These are phyloP conservation scores for Cyclotella baltica DNA, from an alignment of 108 stramenopile species.

Conservation along the genomic window DNA sequence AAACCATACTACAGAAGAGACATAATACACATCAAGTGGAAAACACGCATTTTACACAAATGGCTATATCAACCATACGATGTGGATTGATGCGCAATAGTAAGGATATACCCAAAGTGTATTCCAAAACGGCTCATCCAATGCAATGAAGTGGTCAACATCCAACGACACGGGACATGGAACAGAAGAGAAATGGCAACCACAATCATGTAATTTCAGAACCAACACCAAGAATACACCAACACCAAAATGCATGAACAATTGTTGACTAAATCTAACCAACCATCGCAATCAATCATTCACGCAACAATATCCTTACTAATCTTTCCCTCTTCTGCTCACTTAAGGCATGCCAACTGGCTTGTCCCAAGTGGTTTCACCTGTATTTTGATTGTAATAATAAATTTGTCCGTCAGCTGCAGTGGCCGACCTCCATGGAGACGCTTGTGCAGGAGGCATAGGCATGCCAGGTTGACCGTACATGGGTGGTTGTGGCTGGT, in stretches of 20 bases:
- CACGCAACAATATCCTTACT: slow-evolving; percentile 36
- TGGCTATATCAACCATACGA: neutral
- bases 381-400: slow-evolving; percentile 89
- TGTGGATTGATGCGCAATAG: neutral
- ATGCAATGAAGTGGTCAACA: slow-evolving; percentile 29
- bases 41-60: slow-evolving; percentile 18
- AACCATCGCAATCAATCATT: slow-evolving; percentile 20
- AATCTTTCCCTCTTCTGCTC: neutral
- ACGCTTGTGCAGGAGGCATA: slow-evolving; percentile 30
- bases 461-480: slow-evolving; percentile 33
- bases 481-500: slow-evolving; percentile 49
- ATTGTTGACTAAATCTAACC: slow-evolving; percentile 11
- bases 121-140: slow-evolving; percentile 15
- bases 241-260: slow-evolving; percentile 29
- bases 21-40: slow-evolving; percentile 12
- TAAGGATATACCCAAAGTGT: slow-evolving; percentile 1
- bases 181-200: slow-evolving; percentile 14
- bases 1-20: slow-evolving; percentile 6
- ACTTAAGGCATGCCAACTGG: slow-evolving; percentile 82
- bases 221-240: slow-evolving; percentile 18
- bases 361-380: slow-evolving; percentile 91
- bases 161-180: slow-evolving; percentile 1
- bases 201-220: slow-evolving; percentile 23
- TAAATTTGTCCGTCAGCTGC: slow-evolving; percentile 87
- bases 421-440: slow-evolving; percentile 73